Evolutionary conservation across 306 rosid genomes (phyloP).

Genomic region (Malus sylvestris): DNA sequence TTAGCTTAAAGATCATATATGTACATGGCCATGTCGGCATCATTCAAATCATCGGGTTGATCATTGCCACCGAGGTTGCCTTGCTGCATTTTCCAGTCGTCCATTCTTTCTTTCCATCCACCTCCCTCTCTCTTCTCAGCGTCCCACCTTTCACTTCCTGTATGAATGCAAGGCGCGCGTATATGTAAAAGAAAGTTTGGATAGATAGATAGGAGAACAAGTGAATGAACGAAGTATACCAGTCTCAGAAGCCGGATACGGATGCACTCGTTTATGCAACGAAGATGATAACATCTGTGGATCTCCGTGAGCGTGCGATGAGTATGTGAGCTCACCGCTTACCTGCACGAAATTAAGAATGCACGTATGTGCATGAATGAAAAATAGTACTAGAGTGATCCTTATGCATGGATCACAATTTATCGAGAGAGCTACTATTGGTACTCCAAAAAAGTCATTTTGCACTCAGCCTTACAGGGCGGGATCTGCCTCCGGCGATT

Average conservation of each 20-base stretch:
- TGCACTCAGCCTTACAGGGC: constrained; percentile 13
- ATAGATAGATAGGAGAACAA: not conserved
- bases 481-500: constrained; percentile 30
- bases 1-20: not conserved
- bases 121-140: constrained; percentile 50
- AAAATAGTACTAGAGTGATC: not conserved
- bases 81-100: constrained; percentile 78
- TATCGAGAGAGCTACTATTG: not conserved
- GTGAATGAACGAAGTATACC: constrained; percentile 20
- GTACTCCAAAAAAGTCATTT: not conserved
- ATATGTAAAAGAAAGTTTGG: not conserved
- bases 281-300: constrained; percentile 53
- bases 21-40: constrained; percentile 74
- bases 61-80: constrained; percentile 73
- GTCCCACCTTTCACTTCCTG: constrained; percentile 64
- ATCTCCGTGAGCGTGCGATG: constrained; percentile 43
- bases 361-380: not conserved
- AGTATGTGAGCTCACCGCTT: constrained; percentile 51
- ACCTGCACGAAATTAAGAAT: constrained; percentile 36
- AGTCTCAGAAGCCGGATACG: constrained; percentile 58
- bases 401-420: not conserved
- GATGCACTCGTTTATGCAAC: constrained; percentile 72
- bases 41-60: constrained; percentile 47
- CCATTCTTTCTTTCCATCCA: constrained; percentile 61
- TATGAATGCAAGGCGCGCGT: constrained; percentile 5